Percentiles rank a stretch among this genome's conserved stretches.
These are phyloP conservation scores for Rhizophora mangle DNA, from an alignment of 345 rosid species.

Conservation along the genomic window DNA sequence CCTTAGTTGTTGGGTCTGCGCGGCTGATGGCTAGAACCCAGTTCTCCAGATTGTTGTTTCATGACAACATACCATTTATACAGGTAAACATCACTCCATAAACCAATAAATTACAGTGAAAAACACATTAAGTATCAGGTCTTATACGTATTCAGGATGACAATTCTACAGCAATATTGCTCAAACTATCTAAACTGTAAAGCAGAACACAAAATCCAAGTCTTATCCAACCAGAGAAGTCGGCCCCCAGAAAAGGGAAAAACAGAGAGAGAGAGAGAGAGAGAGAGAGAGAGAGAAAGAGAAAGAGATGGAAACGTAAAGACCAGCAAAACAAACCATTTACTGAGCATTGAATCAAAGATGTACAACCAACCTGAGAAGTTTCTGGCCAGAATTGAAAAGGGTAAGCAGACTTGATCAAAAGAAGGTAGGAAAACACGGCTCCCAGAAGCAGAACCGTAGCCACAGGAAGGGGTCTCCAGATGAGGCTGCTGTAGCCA, in stretches of 20 bases:
- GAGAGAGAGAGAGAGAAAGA: background rate
- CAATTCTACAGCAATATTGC: too few relatives aligned
- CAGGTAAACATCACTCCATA: too few relatives aligned
- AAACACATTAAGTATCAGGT: too few relatives aligned
- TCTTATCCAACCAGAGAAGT: too few relatives aligned
- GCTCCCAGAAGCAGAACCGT: constrained; percentile 10
- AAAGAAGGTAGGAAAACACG: constrained; percentile 6
- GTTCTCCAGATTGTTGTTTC: too few relatives aligned
- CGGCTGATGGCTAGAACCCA: too few relatives aligned
- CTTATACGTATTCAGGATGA: too few relatives aligned
- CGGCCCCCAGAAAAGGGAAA: background rate
- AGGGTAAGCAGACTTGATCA: background rate
- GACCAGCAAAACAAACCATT: background rate
- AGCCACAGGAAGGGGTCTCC: background rate
- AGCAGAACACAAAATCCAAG: too few relatives aligned
- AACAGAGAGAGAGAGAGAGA: background rate
- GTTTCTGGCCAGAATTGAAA: background rate
- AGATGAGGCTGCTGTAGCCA: background rate
- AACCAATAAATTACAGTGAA: too few relatives aligned
- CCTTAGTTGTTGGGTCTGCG: too few relatives aligned
- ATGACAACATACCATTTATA: too few relatives aligned
- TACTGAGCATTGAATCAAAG: background rate
- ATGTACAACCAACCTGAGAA: background rate
- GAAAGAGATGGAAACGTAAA: background rate
- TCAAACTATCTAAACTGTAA: too few relatives aligned